Base-by-base conservation (phyloP, 2,329 filamentous ascomycete species). In the Cercospora zeina region DNA sequence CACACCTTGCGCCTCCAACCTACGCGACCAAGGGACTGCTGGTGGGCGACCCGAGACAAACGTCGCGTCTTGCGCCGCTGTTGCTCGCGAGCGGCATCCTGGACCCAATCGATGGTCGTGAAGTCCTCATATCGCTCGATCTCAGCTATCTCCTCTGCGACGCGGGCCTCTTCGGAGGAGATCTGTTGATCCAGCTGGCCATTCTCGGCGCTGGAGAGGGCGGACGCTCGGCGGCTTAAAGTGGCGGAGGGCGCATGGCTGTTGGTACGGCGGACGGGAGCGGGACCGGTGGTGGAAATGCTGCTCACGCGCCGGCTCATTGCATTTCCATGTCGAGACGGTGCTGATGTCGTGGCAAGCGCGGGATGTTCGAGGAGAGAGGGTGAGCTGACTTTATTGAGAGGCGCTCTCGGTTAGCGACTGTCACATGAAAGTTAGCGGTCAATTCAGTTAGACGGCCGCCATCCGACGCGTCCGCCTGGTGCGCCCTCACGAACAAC, bases 51-150 rank as follows among this genome's bases (percentile, higher is more conserved):
- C 6, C 88, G 86, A 70, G 88, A 87, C 75, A 87, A 88, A 71
- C 90, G 85, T 69, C 89, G 84, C 53, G 89, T 84, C 71, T 90
- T 90, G 65, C 93, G 87, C 59, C 93, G 86, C 51, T 90, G 81
- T 74, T 96, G 91, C 76, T 97, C 95, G 67, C 93, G 89, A 34
- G 92, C 89, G 10, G 93, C 93, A 83, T 99, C 95, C 76, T 99
- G 93, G 0, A 99, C 93, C 95, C 95, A 99, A 77, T 99, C 95
- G 84, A 95, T 95, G 0, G 95, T 99, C 5, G 93, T 96, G 75
- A 99, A 99, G 78, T 99, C 95, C 84, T 86, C 95, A 79, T 99
- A 99, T 79, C 93, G 86, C 79, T 97, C 97, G 75, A 99, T 97
- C 80, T 97, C 89, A 27, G 90, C 93, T 73, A 99, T 96, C 79